Conservation (phyloP, 2,329 filamentous ascomycete genomes). For the Westerdykella aurantiaca region DNA sequence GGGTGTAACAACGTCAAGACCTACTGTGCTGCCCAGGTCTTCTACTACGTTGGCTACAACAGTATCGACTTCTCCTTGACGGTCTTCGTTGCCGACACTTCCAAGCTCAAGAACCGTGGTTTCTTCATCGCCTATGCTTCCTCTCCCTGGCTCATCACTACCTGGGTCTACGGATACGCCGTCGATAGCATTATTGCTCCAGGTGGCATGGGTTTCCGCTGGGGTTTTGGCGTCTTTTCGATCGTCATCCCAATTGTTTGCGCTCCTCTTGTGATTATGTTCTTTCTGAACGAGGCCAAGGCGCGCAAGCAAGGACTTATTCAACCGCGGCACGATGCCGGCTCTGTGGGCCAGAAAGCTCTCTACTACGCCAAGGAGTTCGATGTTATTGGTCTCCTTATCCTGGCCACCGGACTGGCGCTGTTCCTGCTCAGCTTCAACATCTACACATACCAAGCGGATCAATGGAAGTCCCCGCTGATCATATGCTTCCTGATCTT, state of each 20-base stretch:
- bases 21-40: slow-evolving; percentile 61
- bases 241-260: slow-evolving; percentile 59
- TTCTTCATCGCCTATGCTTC: slow-evolving; percentile 52
- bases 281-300: slow-evolving; percentile 54
- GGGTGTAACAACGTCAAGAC: slow-evolving; percentile 55
- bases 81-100: slow-evolving; percentile 65
- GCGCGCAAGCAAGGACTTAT: slow-evolving; percentile 53
- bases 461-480: slow-evolving; percentile 32
- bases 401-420: slow-evolving; percentile 56
- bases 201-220: slow-evolving; percentile 52
- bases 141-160: slow-evolving; percentile 30
- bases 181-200: slow-evolving; percentile 41
- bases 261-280: slow-evolving; percentile 56
- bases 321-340: slow-evolving; percentile 39
- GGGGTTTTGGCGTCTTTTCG: slow-evolving; percentile 62
- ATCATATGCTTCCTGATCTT: slow-evolving; percentile 42
- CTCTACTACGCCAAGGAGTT: slow-evolving; percentile 57
- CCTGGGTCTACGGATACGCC: slow-evolving; percentile 25
- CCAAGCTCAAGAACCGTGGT: slow-evolving; percentile 56
- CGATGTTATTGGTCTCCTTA: slow-evolving; percentile 56
- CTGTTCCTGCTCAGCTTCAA: slow-evolving; percentile 65
- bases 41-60: slow-evolving; percentile 58
- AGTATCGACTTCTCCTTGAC: slow-evolving; percentile 58
- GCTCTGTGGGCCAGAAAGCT: slow-evolving; percentile 45
- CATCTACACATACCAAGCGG: slow-evolving; percentile 39